Percentiles rank a stretch among this genome's conserved stretches.
Conservation (phyloP, 768 basidiomycete genomes). For the Rhizopogon vesiculosus region DNA sequence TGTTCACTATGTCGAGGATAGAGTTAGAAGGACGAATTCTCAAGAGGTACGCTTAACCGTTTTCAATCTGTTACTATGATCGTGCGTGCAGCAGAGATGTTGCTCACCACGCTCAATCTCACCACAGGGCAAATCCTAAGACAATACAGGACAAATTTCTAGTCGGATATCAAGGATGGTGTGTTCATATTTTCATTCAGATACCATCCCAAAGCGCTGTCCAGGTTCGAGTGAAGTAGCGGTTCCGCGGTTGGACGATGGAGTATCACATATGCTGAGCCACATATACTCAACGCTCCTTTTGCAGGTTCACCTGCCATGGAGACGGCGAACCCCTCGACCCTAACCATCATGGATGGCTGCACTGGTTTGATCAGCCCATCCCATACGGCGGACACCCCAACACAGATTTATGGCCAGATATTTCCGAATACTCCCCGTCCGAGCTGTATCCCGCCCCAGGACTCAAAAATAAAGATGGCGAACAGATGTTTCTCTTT, state of each 20-base stretch:
- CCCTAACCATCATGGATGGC: conserved; percentile 80
- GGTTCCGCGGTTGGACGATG: neutral
- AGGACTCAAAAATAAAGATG: conserved; percentile 53
- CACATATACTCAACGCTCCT: conserved; percentile 7
- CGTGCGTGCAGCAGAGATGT: neutral
- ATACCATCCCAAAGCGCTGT: neutral
- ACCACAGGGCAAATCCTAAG: conserved; percentile 53
- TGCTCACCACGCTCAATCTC: neutral
- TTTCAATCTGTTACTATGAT: neutral
- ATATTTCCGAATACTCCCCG: conserved; percentile 62
- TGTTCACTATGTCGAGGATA: neutral
- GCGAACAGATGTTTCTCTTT: conserved; percentile 65
- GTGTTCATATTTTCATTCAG: conserved; percentile 11
- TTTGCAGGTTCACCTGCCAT: conserved; percentile 62
- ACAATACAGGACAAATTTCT: conserved; percentile 83
- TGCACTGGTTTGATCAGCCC: conserved; percentile 75
- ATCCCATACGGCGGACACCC: conserved; percentile 65
- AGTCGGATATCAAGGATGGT: conserved; percentile 89
- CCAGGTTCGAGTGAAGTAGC: neutral
- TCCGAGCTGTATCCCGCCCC: conserved; percentile 69
- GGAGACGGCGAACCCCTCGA: conserved; percentile 66
- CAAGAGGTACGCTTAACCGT: conserved; percentile 3
- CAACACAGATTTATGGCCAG: conserved; percentile 79
- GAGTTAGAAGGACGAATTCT: conserved; percentile 3
- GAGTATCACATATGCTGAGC: neutral